A percentile compares a stretch with the other conserved stretches of the same genome.
phyloP scores from a whole-genome alignment of 2,329 filamentous ascomycete genomes.

The Beauveria asiatica region DNA sequence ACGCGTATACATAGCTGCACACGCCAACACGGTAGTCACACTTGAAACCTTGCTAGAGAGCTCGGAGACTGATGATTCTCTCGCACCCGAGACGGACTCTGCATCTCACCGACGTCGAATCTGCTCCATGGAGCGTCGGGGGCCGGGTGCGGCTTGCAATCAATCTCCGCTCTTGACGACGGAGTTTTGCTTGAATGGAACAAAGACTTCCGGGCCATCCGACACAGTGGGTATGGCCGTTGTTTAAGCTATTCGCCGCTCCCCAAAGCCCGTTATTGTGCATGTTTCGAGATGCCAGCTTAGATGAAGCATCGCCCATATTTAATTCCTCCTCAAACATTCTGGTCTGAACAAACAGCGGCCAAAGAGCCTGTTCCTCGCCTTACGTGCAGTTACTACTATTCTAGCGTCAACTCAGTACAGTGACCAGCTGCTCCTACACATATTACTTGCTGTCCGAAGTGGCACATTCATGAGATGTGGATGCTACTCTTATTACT shows the following conservation, averaged over 20 bases:
- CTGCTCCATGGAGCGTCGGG: background rate
- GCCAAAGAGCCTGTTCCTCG: too few species aligned
- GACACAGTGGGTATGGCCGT: background rate
- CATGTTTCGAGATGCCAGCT: background rate
- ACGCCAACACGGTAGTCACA: background rate
- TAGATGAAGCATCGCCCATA: too few species aligned
- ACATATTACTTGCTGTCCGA: too few species aligned
- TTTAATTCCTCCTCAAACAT: too few species aligned
- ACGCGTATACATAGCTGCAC: background rate
- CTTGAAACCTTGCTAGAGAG: background rate
- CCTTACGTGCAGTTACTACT: too few species aligned
- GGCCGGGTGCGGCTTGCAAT: background rate
- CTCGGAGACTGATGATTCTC: background rate
- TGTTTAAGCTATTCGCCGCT: background rate
- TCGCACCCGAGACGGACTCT: background rate
- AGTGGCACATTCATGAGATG: too few species aligned
- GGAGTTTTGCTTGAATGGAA: background rate
- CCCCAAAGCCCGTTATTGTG: background rate
- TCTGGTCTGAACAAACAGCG: too few species aligned
- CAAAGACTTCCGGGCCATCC: background rate
- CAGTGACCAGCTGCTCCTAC: too few species aligned
- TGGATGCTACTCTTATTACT: too few species aligned
- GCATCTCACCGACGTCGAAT: background rate
- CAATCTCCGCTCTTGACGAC: constrained; percentile 1
- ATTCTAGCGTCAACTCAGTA: too few species aligned